These are phyloP conservation scores for Oryza rufipogon DNA, from an alignment of 176 grass and related monocot genomes.

Conservation along the genomic window DNA sequence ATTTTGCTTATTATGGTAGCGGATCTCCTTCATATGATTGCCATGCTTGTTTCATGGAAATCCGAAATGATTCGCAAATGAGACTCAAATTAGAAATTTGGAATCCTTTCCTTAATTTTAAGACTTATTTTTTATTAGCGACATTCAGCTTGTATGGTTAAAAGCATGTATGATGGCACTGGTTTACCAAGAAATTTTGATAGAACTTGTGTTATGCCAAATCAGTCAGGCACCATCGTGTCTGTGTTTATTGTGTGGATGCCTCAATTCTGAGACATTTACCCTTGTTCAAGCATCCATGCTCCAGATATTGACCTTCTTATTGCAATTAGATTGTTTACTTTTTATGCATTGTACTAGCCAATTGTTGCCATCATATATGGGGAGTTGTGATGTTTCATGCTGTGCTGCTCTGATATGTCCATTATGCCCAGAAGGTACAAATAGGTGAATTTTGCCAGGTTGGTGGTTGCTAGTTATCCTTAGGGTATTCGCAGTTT, in stretches of 20 bases:
- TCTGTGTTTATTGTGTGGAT: conserved; percentile 15
- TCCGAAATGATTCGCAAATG: conserved; percentile 44
- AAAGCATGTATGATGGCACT: conserved; percentile 40
- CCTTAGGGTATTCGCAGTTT: neutral
- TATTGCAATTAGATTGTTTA: neutral
- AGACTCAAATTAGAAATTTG: conserved; percentile 48
- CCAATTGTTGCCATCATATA: conserved; percentile 1
- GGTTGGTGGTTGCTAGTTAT: neutral
- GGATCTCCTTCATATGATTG: conserved; percentile 39
- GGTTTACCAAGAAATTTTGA: conserved; percentile 63
- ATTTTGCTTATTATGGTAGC: conserved; percentile 48
- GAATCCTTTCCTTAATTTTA: conserved; percentile 33
- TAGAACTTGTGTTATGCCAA: conserved; percentile 38
- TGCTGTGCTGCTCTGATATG: neutral
- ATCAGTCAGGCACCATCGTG: conserved; percentile 26
- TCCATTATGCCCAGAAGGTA: neutral
- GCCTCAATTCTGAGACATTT: conserved; percentile 18
- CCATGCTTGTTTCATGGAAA: conserved; percentile 31
- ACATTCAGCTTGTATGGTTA: conserved; percentile 25
- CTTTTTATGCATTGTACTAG: neutral
- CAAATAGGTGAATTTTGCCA: neutral
- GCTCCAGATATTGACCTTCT: neutral
- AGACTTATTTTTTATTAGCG: conserved; percentile 42
- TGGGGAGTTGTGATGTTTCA: neutral
- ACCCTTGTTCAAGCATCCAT: neutral